Base-by-base conservation (phyloP, 177 flowering plant genomes). In the Vitis hybrid region DNA sequence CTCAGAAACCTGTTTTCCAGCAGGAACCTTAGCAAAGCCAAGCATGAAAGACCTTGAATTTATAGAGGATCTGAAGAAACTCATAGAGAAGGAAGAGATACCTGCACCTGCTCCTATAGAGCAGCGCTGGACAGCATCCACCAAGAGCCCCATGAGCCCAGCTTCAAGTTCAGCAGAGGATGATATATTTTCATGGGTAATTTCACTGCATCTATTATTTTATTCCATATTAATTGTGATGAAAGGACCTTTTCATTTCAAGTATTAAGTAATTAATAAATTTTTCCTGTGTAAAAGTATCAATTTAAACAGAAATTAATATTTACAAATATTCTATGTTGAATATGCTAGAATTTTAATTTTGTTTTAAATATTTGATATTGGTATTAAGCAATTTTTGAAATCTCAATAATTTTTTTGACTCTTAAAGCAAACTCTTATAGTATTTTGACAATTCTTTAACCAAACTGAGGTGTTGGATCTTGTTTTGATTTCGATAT, bases 41-140 rank as follows among this genome's bases (percentile, higher is more conserved):
- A 96, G 79, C 83, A 87, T 96, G 97, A 92, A 92, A 75, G 99
- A 96, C 74, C 77, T 96, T 70, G 89, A 92, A 74, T 96, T 71
- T 74, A 85, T 93, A 39, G 94, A 93, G 74, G 86, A 89, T 65
- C 74, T 96, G 77, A 86, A 85, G 86, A 77, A 88, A 80, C 92
- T 92, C 62, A 89, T 96, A 56, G 85, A 92, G 75, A 86, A 81
- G 70, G 87, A 91, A 84, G 83, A 75, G 49, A 80, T 93, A 75
- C 97, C 99, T 21, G 97, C 99, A 63, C 99, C 99, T 78, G 91
- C 91, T 78, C 99, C 99, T 11, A 92, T 96, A 59, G 99, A 96
- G 82, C 98, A 96, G 74, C 88, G 98, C 39, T 96, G 99, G 98
- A 86, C 97, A 14, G 83, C 93, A 69, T 73, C 91, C 56, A 96